A percentile compares a stretch with the other conserved stretches of the same genome.
Conservation (phyloP, 192 early-diverging fungal genomes). For the Backusella liffmaniae region DNA sequence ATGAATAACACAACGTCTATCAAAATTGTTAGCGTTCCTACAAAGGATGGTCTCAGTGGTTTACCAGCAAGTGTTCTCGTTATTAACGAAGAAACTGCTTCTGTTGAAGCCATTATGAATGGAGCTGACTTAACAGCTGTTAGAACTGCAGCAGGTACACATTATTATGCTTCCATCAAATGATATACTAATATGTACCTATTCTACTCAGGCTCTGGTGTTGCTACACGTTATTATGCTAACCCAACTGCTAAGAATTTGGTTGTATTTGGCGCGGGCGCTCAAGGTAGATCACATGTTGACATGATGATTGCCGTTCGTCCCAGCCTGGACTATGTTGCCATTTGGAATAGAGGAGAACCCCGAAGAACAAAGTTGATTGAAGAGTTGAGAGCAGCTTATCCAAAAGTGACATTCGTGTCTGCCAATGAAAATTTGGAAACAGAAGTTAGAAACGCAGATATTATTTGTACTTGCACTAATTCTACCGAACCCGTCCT, state of each 20-base stretch:
- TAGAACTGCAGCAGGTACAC: slow-evolving; percentile 47
- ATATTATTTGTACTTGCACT: slow-evolving; percentile 57
- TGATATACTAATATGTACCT: not conserved
- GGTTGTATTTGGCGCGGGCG: slow-evolving; percentile 52
- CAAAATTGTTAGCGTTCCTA: slow-evolving; percentile 50
- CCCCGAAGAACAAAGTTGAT: slow-evolving; percentile 34
- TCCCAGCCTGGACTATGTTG: slow-evolving; percentile 37
- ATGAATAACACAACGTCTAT: slow-evolving; percentile 42
- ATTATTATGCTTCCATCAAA: not conserved
- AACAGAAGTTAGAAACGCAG: slow-evolving; percentile 33
- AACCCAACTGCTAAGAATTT: slow-evolving; percentile 24
- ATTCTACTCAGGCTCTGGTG: slow-evolving; percentile 36
- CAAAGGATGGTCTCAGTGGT: slow-evolving; percentile 39
- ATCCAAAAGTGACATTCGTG: slow-evolving; percentile 26
- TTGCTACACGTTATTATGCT: slow-evolving; percentile 43
- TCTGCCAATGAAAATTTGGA: slow-evolving; percentile 30
- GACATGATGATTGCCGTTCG: slow-evolving; percentile 44
- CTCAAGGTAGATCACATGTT: slow-evolving; percentile 49
- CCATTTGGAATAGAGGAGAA: slow-evolving; percentile 46
- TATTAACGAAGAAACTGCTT: slow-evolving; percentile 43
- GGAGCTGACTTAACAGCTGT: slow-evolving; percentile 45
- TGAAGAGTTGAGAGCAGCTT: slow-evolving; percentile 17
- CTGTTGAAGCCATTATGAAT: slow-evolving; percentile 46
- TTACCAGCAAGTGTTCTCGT: slow-evolving; percentile 44
- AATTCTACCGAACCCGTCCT: slow-evolving; percentile 42